Evolutionary conservation across 1,284 basidiomycete genomes (phyloP).

Genomic region (Wallemia hederae): DNA sequence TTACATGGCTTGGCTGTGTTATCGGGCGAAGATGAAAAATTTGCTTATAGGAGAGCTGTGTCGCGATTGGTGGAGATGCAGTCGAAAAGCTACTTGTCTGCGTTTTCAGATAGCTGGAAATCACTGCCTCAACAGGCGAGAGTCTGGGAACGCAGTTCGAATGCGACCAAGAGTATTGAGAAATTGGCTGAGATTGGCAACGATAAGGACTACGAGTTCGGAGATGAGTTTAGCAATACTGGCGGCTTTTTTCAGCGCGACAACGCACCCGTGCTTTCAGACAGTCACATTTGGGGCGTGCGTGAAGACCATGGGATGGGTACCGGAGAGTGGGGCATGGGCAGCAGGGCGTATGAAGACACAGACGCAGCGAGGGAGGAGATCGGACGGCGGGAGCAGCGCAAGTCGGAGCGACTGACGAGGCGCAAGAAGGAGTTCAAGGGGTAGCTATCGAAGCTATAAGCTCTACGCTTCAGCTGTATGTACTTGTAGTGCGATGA

Average conservation of each 20-base stretch:
- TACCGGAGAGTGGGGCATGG: not conserved
- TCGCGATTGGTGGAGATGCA: conserved; percentile 16
- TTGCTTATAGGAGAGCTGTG: conserved; percentile 13
- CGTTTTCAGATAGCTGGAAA: not conserved
- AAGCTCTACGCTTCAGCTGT: too few species aligned
- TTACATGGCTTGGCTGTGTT: conserved; percentile 16
- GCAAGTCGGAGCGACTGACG: not conserved
- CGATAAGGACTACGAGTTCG: not conserved
- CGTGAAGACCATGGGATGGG: not conserved
- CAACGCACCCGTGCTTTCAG: not conserved
- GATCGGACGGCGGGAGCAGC: not conserved
- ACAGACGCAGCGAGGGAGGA: not conserved
- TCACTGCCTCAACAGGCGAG: not conserved
- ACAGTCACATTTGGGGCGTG: not conserved
- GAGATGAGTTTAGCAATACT: not conserved
- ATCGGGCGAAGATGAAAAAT: conserved; percentile 10
- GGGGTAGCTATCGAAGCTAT: too few species aligned
- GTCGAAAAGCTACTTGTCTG: conserved; percentile 7
- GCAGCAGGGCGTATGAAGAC: not conserved
- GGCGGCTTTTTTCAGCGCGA: not conserved
- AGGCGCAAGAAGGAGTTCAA: not conserved
- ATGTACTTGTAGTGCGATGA: too few species aligned
- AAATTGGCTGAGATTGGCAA: not conserved
- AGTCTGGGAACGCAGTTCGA: not conserved
- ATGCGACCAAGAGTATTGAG: not conserved